Evolutionary conservation across 495 filamentous ascomycete genomes (phyloP).

Genomic region (Hypoxylon trugodes): DNA sequence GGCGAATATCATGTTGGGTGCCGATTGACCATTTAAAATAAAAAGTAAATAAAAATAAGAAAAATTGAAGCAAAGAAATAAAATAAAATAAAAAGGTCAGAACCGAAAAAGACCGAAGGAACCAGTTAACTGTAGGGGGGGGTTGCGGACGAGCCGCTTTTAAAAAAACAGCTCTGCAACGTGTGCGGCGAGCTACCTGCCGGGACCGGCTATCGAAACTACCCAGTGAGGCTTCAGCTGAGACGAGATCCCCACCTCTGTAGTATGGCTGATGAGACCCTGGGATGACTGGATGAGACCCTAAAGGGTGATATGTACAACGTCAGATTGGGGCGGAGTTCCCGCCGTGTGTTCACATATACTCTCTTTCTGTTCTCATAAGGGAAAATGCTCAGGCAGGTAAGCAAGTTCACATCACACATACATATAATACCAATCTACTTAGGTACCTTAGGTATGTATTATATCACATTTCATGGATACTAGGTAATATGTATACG

Average conservation of each 20-base stretch:
- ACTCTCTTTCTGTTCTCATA: too few species aligned
- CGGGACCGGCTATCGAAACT: slow-evolving; percentile 39
- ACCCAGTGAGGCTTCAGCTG: slow-evolving; percentile 44
- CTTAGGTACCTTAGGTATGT: background rate
- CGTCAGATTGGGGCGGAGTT: slow-evolving; percentile 37
- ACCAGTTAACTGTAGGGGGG: slow-evolving; percentile 1
- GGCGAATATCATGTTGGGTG: slow-evolving; percentile 43
- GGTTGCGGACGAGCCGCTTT: slow-evolving; percentile 35
- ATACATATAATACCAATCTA: slow-evolving; percentile 11
- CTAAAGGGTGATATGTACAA: slow-evolving; percentile 31
- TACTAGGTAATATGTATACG: too few species aligned
- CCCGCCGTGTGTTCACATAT: slow-evolving; percentile 12
- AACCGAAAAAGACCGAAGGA: slow-evolving; percentile 15
- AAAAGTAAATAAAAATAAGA: slow-evolving; percentile 5
- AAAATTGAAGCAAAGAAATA: background rate
- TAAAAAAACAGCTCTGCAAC: slow-evolving; percentile 33
- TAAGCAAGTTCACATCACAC: slow-evolving; percentile 36
- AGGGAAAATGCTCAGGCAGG: too few species aligned
- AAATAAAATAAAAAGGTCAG: slow-evolving; percentile 14
- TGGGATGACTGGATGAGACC: slow-evolving; percentile 41
- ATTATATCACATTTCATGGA: too few species aligned
- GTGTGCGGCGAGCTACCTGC: slow-evolving; percentile 35
- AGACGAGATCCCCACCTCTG: slow-evolving; percentile 37
- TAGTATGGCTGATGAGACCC: slow-evolving; percentile 41
- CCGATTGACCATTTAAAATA: slow-evolving; percentile 37